Evolutionary conservation across 2,329 filamentous ascomycete genomes (phyloP).

Genomic region (Cordyceps cicadae): DNA sequence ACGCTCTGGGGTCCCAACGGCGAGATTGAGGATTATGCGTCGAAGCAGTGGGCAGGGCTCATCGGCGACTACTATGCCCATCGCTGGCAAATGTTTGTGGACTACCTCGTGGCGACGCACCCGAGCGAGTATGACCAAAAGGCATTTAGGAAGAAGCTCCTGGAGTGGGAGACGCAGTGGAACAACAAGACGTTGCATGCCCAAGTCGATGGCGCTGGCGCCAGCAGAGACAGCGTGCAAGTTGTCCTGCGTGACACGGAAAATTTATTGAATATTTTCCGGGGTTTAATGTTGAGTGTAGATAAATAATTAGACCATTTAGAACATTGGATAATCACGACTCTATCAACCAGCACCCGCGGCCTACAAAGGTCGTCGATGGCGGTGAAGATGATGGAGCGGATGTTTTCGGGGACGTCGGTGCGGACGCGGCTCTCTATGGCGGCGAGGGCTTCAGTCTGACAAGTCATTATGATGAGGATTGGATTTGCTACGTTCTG

Average conservation of each 20-base stretch:
- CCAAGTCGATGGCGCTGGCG: not conserved
- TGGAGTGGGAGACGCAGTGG: conserved; percentile 5
- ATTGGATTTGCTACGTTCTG: no score
- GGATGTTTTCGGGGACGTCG: no score
- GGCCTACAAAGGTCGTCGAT: conserved; percentile 14
- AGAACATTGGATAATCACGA: not conserved
- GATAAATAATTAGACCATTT: not conserved
- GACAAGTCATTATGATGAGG: no score
- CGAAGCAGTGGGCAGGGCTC: conserved; percentile 37
- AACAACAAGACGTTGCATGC: not conserved
- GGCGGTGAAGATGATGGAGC: no score
- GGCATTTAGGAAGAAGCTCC: not conserved
- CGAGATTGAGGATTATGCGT: conserved; percentile 35
- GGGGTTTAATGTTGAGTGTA: not conserved
- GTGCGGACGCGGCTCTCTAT: no score
- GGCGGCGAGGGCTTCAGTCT: no score
- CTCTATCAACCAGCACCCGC: not conserved
- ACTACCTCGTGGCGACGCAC: conserved; percentile 23
- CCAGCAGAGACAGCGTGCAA: not conserved
- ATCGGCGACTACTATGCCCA: conserved; percentile 35
- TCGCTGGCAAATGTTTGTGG: conserved; percentile 35
- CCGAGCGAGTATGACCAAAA: not conserved
- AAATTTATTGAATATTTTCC: not conserved
- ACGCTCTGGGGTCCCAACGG: conserved; percentile 38
- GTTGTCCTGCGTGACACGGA: not conserved